Conservation (phyloP, 805 yeast species). For the Monosporozyma solicola region DNA sequence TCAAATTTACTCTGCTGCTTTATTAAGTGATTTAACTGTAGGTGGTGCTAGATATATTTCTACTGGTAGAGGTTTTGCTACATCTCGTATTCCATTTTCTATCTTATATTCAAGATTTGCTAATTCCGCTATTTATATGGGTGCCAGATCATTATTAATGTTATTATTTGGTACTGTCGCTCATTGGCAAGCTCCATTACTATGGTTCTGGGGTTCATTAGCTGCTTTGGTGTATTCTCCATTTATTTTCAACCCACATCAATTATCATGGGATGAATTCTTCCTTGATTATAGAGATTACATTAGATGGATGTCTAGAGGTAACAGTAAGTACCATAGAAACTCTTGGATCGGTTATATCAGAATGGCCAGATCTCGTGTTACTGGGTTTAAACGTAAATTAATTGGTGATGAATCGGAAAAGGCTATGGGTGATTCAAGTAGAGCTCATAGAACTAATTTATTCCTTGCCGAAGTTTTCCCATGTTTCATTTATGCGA, state of each 20-base stretch:
- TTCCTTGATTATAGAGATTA: constrained; percentile 93
- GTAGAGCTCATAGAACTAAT: constrained; percentile 75
- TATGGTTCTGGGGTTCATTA: constrained; percentile 96
- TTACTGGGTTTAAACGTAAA: constrained; percentile 75
- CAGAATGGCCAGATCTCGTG: constrained; percentile 73
- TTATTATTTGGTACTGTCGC: constrained; percentile 64
- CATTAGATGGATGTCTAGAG: constrained; percentile 82
- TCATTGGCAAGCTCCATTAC: constrained; percentile 84
- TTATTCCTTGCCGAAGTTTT: constrained; percentile 60
- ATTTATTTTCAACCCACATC: constrained; percentile 94
- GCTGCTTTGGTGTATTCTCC: constrained; percentile 87
- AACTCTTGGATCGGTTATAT: constrained; percentile 83
- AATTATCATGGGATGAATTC: constrained; percentile 92
- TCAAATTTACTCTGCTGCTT: constrained; percentile 65
- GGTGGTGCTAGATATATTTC: constrained; percentile 87
- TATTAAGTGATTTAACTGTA: constrained; percentile 60
- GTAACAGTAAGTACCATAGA: constrained; percentile 82
- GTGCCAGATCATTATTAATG: constrained; percentile 69
- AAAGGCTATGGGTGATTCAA: constrained; percentile 73
- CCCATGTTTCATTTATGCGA: constrained; percentile 65
- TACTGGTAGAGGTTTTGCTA: constrained; percentile 82
- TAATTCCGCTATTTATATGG: constrained; percentile 74
- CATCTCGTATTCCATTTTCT: constrained; percentile 68
- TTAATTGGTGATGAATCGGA: constrained; percentile 69
- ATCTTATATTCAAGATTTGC: constrained; percentile 71